phyloP scores from a whole-genome alignment of 768 basidiomycete genomes.

The Termitomyces sp. region DNA sequence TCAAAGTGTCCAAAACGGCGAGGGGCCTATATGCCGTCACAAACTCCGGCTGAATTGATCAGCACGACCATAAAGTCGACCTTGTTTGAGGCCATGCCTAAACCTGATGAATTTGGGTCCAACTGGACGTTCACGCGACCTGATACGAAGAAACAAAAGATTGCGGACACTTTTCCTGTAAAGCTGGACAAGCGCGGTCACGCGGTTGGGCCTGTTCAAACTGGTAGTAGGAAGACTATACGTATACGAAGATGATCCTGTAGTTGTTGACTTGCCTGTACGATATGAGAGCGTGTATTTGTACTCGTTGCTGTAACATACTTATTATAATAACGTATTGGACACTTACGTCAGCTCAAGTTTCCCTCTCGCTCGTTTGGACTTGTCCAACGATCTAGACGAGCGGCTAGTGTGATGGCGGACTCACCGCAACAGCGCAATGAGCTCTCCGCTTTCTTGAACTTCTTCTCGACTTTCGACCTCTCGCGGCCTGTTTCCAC shows the following conservation, averaged over 20 bases:
- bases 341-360: constrained; percentile 3
- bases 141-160: constrained; percentile 11
- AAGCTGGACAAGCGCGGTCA: constrained; percentile 31
- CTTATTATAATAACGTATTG: no score
- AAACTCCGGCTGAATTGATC: background rate
- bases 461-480: constrained; percentile 72
- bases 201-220: constrained; percentile 27
- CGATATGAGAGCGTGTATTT: background rate
- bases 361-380: background rate
- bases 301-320: background rate
- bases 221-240: constrained; percentile 28
- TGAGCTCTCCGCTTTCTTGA: constrained; percentile 77
- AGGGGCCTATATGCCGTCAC: background rate
- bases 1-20: background rate
- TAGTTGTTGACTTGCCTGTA: background rate
- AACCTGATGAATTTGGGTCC: constrained; percentile 26
- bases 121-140: constrained; percentile 24
- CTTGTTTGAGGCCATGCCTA: constrained; percentile 32
- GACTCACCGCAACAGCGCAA: constrained; percentile 35
- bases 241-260: background rate
- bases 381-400: background rate
- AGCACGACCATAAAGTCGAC: constrained; percentile 1
- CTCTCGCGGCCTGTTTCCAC: constrained; percentile 58
- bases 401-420: constrained; percentile 21
- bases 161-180: constrained; percentile 23